Evolutionary conservation across 805 yeast genomes (phyloP).

Genomic region (Zygoascus biomembranicola): DNA sequence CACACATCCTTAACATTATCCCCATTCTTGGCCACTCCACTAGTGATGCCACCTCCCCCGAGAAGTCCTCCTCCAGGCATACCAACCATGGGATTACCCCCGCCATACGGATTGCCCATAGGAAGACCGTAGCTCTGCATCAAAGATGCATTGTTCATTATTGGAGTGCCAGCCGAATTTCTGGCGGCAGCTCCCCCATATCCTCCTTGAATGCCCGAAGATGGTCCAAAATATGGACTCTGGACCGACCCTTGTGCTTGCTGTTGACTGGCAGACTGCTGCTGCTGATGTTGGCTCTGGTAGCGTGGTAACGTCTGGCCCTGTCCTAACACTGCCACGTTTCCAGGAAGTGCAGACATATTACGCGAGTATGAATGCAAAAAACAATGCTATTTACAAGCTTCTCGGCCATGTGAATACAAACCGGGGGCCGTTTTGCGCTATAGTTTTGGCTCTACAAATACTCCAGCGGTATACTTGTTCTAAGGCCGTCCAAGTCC

Average conservation of each 20-base stretch:
- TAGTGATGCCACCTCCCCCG: background rate
- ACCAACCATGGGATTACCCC: background rate
- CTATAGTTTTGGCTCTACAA: no score
- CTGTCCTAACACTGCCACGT: background rate
- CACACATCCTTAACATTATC: constrained; percentile 31
- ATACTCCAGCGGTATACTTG: no score
- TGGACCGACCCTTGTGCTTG: background rate
- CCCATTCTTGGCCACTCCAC: constrained; percentile 12
- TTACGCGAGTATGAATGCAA: background rate
- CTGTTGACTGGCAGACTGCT: background rate
- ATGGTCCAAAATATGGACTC: background rate
- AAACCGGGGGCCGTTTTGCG: no score
- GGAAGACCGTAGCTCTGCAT: background rate
- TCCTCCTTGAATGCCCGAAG: background rate
- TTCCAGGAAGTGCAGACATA: background rate
- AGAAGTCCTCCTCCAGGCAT: background rate
- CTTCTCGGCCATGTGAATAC: no score
- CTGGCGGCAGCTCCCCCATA: background rate
- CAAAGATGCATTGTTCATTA: constrained; percentile 9
- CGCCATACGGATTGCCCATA: background rate
- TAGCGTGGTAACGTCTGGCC: background rate
- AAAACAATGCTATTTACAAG: background rate
- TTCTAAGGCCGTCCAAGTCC: no score
- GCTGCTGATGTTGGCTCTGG: background rate
- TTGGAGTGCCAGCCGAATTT: constrained; percentile 6